Percentiles rank a stretch among this genome's conserved stretches.
Conservation (phyloP, 202 grass and related monocot genomes). For the Panicum hallii region DNA sequence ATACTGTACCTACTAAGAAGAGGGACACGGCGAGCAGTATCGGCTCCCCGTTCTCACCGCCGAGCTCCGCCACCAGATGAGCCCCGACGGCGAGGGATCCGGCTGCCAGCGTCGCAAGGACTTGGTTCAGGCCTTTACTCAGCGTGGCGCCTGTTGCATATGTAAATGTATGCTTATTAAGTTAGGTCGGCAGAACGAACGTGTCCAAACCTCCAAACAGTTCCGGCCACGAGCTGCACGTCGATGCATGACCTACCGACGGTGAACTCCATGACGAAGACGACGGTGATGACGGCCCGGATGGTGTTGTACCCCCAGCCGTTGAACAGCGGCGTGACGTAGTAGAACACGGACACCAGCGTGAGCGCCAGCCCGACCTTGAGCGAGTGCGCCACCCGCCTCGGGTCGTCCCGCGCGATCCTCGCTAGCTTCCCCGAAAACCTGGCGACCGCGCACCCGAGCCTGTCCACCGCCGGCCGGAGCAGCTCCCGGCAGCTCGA, state of each 20-base stretch:
- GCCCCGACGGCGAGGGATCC: slow-evolving; percentile 68
- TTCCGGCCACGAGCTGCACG: accelerated
- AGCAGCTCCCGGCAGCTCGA: slow-evolving; percentile 22
- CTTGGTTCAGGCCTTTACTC: slow-evolving; percentile 72
- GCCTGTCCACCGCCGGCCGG: neutral
- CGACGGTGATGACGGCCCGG: slow-evolving; percentile 92
- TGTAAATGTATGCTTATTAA: neutral
- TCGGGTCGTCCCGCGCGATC: slow-evolving; percentile 60
- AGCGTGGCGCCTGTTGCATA: slow-evolving; percentile 73
- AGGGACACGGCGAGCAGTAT: slow-evolving; percentile 71
- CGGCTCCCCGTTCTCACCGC: slow-evolving; percentile 69
- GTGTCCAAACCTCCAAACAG: neutral
- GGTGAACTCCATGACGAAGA: slow-evolving; percentile 93
- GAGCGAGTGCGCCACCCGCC: slow-evolving; percentile 72
- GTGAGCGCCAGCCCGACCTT: slow-evolving; percentile 89
- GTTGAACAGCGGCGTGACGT: slow-evolving; percentile 67
- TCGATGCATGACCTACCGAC: slow-evolving; percentile 61
- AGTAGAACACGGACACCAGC: slow-evolving; percentile 76
- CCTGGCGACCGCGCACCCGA: neutral
- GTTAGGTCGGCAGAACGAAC: neutral
- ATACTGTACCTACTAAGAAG: slow-evolving; percentile 66
- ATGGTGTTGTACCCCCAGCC: slow-evolving; percentile 67
- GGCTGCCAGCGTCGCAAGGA: slow-evolving; percentile 68
- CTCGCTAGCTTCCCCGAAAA: slow-evolving; percentile 54
- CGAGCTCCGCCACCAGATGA: slow-evolving; percentile 62